phyloP scores from a whole-genome alignment of 441 rosid genomes.

The Brassica hybrid region DNA sequence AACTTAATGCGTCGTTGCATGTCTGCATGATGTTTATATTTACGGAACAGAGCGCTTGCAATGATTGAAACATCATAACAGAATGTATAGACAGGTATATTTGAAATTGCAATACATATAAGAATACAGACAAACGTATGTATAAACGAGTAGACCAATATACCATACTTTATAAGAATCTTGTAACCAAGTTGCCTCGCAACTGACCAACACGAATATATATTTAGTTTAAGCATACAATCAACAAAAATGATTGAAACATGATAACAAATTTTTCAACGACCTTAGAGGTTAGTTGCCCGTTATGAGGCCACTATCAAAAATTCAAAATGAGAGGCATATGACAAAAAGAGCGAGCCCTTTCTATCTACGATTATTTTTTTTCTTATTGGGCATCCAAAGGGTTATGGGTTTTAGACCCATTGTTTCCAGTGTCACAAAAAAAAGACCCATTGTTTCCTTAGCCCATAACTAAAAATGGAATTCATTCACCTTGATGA shows the following conservation, averaged over 20 bases:
- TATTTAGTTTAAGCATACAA: not conserved
- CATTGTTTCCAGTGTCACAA: too few relatives aligned
- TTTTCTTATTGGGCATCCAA: not conserved
- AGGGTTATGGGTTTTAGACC: not conserved
- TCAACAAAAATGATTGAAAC: not conserved
- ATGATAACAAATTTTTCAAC: not conserved
- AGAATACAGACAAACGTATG: not conserved
- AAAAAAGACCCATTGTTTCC: not conserved
- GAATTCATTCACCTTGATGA: constrained; percentile 6
- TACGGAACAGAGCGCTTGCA: not conserved
- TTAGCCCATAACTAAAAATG: not conserved
- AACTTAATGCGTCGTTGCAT: constrained; percentile 26
- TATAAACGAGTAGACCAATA: not conserved
- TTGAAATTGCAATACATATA: not conserved
- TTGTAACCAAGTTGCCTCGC: not conserved
- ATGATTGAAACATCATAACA: constrained; percentile 11
- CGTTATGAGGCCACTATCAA: not conserved
- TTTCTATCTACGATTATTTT: not conserved
- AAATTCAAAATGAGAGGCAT: not conserved
- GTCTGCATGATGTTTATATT: constrained; percentile 16
- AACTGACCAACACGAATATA: not conserved
- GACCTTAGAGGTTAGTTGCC: not conserved
- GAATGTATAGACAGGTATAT: not conserved
- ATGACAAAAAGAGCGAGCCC: not conserved
- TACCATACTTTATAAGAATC: not conserved